Evolutionary conservation across 179 eudicot species (phyloP), one percentile per base, ranked within the genome.

Genomic region (Beta corolliflora): DNA sequence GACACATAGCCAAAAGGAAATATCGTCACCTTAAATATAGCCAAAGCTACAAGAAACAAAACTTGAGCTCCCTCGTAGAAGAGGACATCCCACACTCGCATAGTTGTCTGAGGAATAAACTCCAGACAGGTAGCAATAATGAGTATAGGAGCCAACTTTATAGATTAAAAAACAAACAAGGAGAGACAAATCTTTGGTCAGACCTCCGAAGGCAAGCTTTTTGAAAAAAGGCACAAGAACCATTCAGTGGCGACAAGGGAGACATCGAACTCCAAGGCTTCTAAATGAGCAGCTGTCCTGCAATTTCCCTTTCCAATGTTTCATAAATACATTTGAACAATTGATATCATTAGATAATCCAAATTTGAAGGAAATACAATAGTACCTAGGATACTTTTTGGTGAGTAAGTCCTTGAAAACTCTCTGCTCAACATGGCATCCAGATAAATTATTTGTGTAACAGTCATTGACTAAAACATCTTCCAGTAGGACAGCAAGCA

Each of bases 171-270:
- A 79, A 69, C 18, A 77, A 58, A 45, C 54, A 48, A 36, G 55
- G 12, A 67, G 18, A 31, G 48, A 56, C 21, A 19, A 56, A 63
- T 9, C 23, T 15, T 59, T 82, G 14, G 53, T 68, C 76, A 58
- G 77, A 94, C 99, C 99, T 96, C 99, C 13, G 99, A 94, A 55
- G 99, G 99, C 87, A 94, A 89, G 90, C 98, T 96, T 89, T 96
- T 96, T 5, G 98, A 90, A 80, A 96, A 96, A 81, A 96, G 91
- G 89, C 99, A 96, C 71, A 96, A 84, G 87, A 96, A 96, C 99
- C 99, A 96, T 80, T 94, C 98, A n/a, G 99, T 96, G 82, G 96
- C 86, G 53, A 96, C 96, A 85, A 96, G 99, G 73, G 99, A 96
- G 83, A 91, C 94, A 78, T 96, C 99, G 76, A 96, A 96, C 71